These are phyloP conservation scores for Pythium oligandrum DNA, from an alignment of 352 stramenopile species.

Conservation along the genomic window DNA sequence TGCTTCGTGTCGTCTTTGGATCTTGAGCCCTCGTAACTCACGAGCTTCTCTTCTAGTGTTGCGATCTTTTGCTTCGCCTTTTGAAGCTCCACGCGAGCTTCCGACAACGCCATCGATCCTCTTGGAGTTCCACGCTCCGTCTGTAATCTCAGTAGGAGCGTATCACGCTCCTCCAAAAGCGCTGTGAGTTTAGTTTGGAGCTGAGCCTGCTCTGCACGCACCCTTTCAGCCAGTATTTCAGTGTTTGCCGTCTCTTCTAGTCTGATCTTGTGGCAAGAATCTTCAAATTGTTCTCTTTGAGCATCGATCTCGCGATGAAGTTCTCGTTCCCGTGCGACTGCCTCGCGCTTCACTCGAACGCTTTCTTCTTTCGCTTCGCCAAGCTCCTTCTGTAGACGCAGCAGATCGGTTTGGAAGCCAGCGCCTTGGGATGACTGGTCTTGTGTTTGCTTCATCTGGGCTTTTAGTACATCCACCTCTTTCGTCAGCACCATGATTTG, in stretches of 20 bases:
- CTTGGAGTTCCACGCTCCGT: constrained; percentile 8
- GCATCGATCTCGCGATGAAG: constrained; percentile 2
- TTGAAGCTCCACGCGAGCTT: constrained; percentile 42
- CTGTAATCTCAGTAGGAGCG: constrained; percentile 16
- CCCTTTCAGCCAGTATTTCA: not conserved
- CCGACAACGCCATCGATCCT: constrained; percentile 17
- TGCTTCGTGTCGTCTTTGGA: constrained; percentile 39
- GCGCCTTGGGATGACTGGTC: not conserved
- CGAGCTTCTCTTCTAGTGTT: constrained; percentile 38
- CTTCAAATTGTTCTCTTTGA: not conserved
- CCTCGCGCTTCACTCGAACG: not conserved
- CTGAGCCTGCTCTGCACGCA: constrained; percentile 9
- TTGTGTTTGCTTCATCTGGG: constrained; percentile 1
- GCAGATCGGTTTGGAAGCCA: not conserved
- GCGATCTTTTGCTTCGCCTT: constrained; percentile 47
- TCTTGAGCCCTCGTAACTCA: constrained; percentile 16
- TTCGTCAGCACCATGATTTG: constrained; percentile 15
- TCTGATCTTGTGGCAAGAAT: not conserved
- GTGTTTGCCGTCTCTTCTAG: too few species aligned
- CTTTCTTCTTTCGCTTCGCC: not conserved
- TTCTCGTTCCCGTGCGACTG: constrained; percentile 2
- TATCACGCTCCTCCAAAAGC: constrained; percentile 21
- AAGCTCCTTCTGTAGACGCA: constrained; percentile 4
- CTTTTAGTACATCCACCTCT: constrained; percentile 12
- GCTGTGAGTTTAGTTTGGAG: constrained; percentile 7